These are phyloP conservation scores for Oryza glumipatula DNA, from an alignment of 176 grass and related monocot species.

Conservation along the genomic window DNA sequence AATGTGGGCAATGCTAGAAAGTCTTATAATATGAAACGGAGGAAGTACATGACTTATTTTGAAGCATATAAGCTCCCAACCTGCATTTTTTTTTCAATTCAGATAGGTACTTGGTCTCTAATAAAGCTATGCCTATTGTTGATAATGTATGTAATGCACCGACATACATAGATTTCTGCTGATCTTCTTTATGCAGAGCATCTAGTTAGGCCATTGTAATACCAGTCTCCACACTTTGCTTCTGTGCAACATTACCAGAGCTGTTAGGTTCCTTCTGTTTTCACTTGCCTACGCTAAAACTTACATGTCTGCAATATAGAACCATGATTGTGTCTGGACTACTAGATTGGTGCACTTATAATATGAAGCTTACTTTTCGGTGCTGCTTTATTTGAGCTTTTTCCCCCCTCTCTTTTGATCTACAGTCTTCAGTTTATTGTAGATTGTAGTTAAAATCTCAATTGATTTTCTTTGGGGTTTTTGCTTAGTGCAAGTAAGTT, in stretches of 20 bases:
- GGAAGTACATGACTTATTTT: conserved; percentile 15
- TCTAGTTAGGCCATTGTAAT: not conserved
- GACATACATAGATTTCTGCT: not conserved
- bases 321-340: not conserved
- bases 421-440: not conserved
- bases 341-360: conserved; percentile 6
- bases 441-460: not conserved
- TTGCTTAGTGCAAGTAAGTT: not conserved
- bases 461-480: not conserved
- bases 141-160: not conserved
- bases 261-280: not conserved
- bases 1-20: no score
- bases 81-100: conserved; percentile 10
- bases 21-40: no score
- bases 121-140: not conserved
- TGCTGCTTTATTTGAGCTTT: conserved; percentile 9
- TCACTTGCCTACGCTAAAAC: conserved; percentile 20
- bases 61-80: not conserved
- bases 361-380: not conserved
- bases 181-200: not conserved
- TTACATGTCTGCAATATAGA: conserved; percentile 7
- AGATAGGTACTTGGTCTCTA: not conserved
- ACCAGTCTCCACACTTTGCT: conserved; percentile 24
- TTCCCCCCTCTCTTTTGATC: not conserved
- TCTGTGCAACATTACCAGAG: conserved; percentile 3